A percentile compares a stretch with the other conserved stretches of the same genome.
These are phyloP conservation scores for Chaetomium sp. DNA, from an alignment of 2,329 filamentous ascomycete species.

Conservation along the genomic window DNA sequence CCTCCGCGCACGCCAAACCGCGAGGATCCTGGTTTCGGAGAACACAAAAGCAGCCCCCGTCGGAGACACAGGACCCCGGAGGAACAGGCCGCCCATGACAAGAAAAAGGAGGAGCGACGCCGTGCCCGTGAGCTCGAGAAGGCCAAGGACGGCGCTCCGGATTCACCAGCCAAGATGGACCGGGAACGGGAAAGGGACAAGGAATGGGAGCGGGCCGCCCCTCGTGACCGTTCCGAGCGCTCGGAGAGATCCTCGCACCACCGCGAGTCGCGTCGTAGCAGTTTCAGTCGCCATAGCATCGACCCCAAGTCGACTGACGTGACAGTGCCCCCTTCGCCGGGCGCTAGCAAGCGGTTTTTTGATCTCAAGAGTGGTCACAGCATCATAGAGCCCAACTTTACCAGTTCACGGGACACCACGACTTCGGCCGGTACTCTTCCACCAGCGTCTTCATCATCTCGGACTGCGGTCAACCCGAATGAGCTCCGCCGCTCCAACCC, in stretches of 20 bases:
- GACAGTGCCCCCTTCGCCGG: constrained; percentile 7
- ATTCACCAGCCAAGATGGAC: constrained; percentile 16
- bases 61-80: constrained; percentile 38
- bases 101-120: constrained; percentile 43
- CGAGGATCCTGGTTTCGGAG: constrained; percentile 41
- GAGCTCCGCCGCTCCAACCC: constrained; percentile 14
- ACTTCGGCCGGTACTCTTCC: neutral
- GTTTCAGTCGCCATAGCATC: constrained; percentile 21
- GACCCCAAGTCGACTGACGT: constrained; percentile 16
- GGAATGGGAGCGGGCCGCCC: constrained; percentile 4
- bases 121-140: constrained; percentile 28
- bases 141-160: constrained; percentile 18
- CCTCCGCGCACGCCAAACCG: constrained; percentile 34
- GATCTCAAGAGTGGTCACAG: constrained; percentile 26
- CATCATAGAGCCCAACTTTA: constrained; percentile 24
- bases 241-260: constrained; percentile 19
- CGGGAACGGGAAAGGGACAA: constrained; percentile 15
- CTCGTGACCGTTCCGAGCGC: constrained; percentile 16
- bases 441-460: constrained; percentile 8
- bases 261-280: constrained; percentile 23
- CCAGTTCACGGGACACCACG: constrained; percentile 6
- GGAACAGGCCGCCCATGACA: constrained; percentile 46
- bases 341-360: constrained; percentile 27
- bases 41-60: constrained; percentile 33
- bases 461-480: neutral